These are phyloP conservation scores for Austroboletus novae-zelandiae DNA, from an alignment of 1,284 basidiomycete species.

Conservation along the genomic window DNA sequence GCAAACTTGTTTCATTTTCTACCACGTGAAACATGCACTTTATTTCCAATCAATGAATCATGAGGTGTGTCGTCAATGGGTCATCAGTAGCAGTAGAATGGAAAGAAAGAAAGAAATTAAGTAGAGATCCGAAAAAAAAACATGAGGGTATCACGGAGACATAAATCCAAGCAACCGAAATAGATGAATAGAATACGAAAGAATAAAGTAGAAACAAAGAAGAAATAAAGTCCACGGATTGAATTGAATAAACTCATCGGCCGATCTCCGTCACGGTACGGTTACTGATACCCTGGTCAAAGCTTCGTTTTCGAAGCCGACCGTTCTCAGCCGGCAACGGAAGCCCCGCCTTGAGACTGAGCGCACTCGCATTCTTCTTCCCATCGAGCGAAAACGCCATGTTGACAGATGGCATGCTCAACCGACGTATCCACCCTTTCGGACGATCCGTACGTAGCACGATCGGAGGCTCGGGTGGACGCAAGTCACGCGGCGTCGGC, in stretches of 20 bases:
- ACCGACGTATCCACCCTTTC: conserved; percentile 69
- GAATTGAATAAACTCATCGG: conserved; percentile 22
- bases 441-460: conserved; percentile 51
- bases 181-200: not conserved
- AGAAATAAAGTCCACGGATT: not conserved
- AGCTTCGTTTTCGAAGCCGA: conserved; percentile 40
- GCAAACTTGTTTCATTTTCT: too few relatives aligned
- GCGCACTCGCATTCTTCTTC: conserved; percentile 45
- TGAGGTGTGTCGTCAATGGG: not conserved
- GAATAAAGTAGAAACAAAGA: not conserved
- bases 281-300: conserved; percentile 43
- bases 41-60: not conserved
- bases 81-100: not conserved
- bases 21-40: not conserved
- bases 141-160: not conserved
- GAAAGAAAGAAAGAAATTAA: not conserved
- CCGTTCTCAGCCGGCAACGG: conserved; percentile 40
- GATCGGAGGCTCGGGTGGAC: conserved; percentile 43
- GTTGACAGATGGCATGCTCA: conserved; percentile 72
- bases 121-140: not conserved
- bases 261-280: conserved; percentile 38
- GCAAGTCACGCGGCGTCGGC: conserved; percentile 37
- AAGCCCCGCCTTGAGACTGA: conserved; percentile 31
- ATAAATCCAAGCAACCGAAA: not conserved
- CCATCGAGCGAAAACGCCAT: conserved; percentile 50